Base-by-base conservation (phyloP, 768 basidiomycete genomes). In the Pisolithus orientalis region DNA sequence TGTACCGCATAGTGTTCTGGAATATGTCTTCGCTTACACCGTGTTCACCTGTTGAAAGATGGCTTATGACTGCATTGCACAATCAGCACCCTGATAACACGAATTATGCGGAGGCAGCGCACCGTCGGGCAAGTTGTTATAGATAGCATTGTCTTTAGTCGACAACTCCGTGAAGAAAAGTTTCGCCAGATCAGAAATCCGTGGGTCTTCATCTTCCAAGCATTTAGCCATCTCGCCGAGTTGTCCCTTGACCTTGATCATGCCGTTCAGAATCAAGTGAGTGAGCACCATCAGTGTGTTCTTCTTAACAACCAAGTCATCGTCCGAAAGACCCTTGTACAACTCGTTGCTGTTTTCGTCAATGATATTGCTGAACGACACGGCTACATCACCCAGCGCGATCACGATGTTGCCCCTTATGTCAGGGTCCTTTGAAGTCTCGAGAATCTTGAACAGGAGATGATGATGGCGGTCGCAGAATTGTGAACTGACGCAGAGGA, bases 141-240 rank as follows among this genome's bases (percentile, higher is more conserved):
- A 97, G 52, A 99, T 94, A 6, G 94, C 96, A 65, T 99, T 99
- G 60, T 98, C 96, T 72, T 98, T 99, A 27, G 91, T 94, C 32
- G 91, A 87, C 49, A 99, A 71, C 64, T 98, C 94, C 21, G 83
- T 88, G 75, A 99, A 99, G 82, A 99, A 99, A 47, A 99, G 66
- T 69, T 94, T 95, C n/a, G 96, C 95, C 38, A 99, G 77, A 61
- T 97, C 95, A 16, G 89, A 82, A 53, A 99, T 87, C 13, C 95
- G 72, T 44, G 76, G 76, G 52, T 97, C 95, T 24, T 80, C 76
- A 67, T 98, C 95, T 71, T 97, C 94, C 6, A 98, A 71, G 65
- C 96, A 98, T 70, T 99, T 98, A n/a, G 95, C 96, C 95, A 99
- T 98, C 76, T 99, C 96, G 16, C 96, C 96, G 6, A 99, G 76